phyloP scores from a whole-genome alignment of 768 basidiomycete species.

The Mycena kentingensis region DNA sequence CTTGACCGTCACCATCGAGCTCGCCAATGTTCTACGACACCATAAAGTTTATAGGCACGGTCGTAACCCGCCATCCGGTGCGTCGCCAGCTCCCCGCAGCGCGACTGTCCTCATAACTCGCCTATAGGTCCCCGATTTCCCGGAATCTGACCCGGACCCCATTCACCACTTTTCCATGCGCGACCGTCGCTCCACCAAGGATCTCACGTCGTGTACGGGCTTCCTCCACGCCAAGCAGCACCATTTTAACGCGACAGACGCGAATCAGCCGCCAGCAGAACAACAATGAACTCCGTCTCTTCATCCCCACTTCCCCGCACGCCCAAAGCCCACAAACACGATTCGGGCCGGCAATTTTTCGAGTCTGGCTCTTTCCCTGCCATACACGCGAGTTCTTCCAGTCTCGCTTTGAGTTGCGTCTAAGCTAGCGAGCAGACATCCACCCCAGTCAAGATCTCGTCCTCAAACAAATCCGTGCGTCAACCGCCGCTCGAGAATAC shows the following conservation, averaged over 20 bases:
- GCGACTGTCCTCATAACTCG: background rate
- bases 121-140: conserved; percentile 15
- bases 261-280: conserved; percentile 12
- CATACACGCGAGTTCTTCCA: background rate
- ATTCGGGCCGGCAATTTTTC: conserved; percentile 2
- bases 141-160: conserved; percentile 21
- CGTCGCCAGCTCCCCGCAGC: background rate
- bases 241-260: background rate
- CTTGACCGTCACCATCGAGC: too few relatives aligned
- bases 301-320: conserved; percentile 1
- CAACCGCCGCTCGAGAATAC: background rate
- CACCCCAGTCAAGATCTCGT: background rate
- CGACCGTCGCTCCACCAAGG: conserved; percentile 11
- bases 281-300: conserved; percentile 12
- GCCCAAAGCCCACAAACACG: background rate
- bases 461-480: background rate
- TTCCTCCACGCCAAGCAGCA: too few relatives aligned
- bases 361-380: background rate
- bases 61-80: background rate
- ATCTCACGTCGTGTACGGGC: conserved; percentile 10
- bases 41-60: background rate
- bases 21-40: conserved; percentile 4
- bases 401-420: background rate
- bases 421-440: background rate
- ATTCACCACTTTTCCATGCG: conserved; percentile 18